A percentile compares a stretch with the other conserved stretches of the same genome.
Conservation (phyloP, 768 basidiomycete species). For the Suillus variegatus region DNA sequence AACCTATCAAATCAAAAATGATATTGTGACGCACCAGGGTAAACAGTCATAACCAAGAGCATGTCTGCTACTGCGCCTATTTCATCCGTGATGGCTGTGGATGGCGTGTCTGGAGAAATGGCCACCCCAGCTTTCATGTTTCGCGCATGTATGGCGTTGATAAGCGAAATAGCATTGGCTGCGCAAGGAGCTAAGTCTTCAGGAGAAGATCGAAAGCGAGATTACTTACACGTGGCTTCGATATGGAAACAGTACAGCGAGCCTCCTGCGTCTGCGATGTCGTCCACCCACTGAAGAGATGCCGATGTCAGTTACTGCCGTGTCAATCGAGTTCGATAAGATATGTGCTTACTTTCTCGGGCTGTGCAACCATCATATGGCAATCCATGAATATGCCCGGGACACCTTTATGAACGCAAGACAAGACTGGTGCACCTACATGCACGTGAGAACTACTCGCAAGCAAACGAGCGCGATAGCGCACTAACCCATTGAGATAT, state of each 20-base stretch:
- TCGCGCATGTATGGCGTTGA: conserved; percentile 75
- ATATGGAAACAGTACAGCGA: conserved; percentile 95
- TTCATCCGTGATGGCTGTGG: conserved; percentile 82
- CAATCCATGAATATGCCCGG: conserved; percentile 99
- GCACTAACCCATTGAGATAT: conserved; percentile 91
- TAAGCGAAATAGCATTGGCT: conserved; percentile 77
- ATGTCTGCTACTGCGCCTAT: conserved; percentile 86
- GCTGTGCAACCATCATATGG: conserved; percentile 99
- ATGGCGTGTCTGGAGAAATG: conserved; percentile 94
- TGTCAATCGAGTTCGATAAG: neutral
- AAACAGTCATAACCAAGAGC: conserved; percentile 98
- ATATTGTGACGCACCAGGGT: conserved; percentile 62
- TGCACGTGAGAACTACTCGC: conserved; percentile 14
- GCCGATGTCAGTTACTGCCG: conserved; percentile 1
- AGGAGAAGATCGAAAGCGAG: neutral
- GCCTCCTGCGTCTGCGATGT: conserved; percentile 94
- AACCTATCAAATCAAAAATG: conserved; percentile 4
- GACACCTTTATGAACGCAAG: conserved; percentile 81
- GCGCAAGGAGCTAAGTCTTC: conserved; percentile 17
- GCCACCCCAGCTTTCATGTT: conserved; percentile 95
- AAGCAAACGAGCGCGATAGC: conserved; percentile 2
- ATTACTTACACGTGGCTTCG: conserved; percentile 80
- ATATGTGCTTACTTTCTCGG: conserved; percentile 65
- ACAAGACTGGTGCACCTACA: conserved; percentile 83
- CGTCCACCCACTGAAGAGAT: conserved; percentile 82